Percentiles rank a stretch among this genome's conserved stretches.
Conservation (phyloP, 257 asterid species). For the Forsythia viridissima region DNA sequence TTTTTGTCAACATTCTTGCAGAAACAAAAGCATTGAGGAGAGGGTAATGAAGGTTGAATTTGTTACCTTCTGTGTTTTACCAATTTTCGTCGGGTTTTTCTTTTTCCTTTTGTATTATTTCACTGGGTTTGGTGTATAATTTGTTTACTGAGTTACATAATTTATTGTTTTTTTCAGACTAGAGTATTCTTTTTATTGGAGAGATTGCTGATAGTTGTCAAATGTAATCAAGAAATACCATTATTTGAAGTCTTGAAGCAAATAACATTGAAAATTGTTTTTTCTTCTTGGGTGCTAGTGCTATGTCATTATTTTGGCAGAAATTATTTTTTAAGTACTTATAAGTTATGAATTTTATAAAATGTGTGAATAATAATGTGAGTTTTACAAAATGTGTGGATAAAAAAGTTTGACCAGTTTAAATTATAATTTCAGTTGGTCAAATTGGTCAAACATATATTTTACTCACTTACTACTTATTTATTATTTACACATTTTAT, state of each 20-base stretch:
- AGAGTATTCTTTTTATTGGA: background rate
- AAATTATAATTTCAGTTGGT: no score
- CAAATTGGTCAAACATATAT: no score
- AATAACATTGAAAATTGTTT: background rate
- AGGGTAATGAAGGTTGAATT: background rate
- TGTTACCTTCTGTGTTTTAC: background rate
- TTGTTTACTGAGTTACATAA: background rate
- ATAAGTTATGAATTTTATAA: no score
- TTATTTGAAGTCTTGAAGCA: background rate
- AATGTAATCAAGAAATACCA: background rate
- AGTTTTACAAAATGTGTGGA: no score
- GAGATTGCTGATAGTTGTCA: background rate
- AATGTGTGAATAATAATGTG: no score
- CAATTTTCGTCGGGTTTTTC: background rate
- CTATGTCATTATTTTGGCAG: no score
- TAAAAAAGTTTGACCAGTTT: no score
- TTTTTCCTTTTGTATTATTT: background rate
- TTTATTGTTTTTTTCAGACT: background rate
- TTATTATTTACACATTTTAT: no score
- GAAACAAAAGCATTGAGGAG: background rate
- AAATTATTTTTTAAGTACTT: no score
- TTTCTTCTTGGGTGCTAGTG: background rate
- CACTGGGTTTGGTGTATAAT: background rate
- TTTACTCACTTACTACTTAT: no score
- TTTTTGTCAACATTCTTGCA: background rate